phyloP scores from a whole-genome alignment of 768 basidiomycete species.

The Hypholoma sublateritium region DNA sequence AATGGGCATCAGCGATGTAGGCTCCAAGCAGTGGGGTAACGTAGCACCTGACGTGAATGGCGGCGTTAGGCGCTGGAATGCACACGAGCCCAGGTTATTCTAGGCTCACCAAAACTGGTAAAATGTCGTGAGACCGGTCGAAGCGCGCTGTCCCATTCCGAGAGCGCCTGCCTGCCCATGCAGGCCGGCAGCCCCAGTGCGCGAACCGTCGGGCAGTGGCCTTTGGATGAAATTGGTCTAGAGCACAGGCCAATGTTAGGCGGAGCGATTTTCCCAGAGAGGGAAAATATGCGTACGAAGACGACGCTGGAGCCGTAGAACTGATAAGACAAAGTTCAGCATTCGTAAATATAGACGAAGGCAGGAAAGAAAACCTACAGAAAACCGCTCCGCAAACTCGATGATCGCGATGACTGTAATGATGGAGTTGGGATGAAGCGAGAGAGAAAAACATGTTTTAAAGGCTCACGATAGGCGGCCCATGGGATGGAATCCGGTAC shows the following conservation, averaged over 20 bases:
- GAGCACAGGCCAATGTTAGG: not conserved
- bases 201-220: conserved; percentile 61
- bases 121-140: conserved; percentile 72
- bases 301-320: conserved; percentile 50
- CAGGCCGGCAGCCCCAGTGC: conserved; percentile 58
- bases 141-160: conserved; percentile 63
- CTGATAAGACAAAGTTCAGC: conserved; percentile 17
- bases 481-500: conserved; percentile 61
- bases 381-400: conserved; percentile 76
- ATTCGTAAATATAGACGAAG: not conserved
- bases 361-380: conserved; percentile 34
- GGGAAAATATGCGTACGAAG: conserved; percentile 33
- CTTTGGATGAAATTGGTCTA: conserved; percentile 79
- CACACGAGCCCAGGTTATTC: not conserved
- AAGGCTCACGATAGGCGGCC: conserved; percentile 49
- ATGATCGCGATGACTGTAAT: conserved; percentile 59
- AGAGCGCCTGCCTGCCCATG: conserved; percentile 68
- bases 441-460: not conserved
- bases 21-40: conserved; percentile 68
- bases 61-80: not conserved
- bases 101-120: conserved; percentile 62
- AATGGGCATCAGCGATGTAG: conserved; percentile 69
- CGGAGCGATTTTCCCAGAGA: not conserved
- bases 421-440: not conserved
- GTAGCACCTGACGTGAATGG: conserved; percentile 48